Evolutionary conservation across 805 yeast species (phyloP), one percentile per base, ranked within the genome.

Genomic region (Pichia heedii): DNA sequence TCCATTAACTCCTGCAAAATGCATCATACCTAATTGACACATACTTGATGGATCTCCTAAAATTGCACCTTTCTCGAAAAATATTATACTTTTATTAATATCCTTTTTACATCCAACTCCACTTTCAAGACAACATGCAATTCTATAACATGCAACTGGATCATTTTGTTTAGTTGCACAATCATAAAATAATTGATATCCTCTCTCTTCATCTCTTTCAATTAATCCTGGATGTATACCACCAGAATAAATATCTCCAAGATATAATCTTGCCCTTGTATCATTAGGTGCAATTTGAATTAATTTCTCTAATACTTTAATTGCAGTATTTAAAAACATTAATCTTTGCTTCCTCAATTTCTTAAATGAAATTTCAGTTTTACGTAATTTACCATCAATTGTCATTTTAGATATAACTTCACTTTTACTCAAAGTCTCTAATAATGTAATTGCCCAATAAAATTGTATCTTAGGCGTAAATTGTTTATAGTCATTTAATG

Each of bases 1-100:
- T 4, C 61, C 63, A 48, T 54, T 57, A n/a, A 54, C 56, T 10
- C 66, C 66, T 16, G 74, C 68, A 16, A 80, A 65, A 50, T 72
- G 67, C 37, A 79, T 68, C 75, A 79, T 73, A 6, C 88, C 93
- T 16, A 83, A 62, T 59, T 82, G 81, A 62, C 80, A 82, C 84
- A 82, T 81, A 20, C 87, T 79, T 13, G 79, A 71, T 4, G 73
- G 75, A 50, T 74, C 77, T 5, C 81, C 82, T 20, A 71, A 58
- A n/a, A 68, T 61, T 3, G 89, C 85, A 0, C 87, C 84, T 38
- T 68, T 65, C 30, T 68, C 66, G 60, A 77, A 82, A 63, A 73
- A 77, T 13, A 63, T 54, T 22, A 77, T 60, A 10, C 87, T 79
- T 45, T 68, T 67, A 16, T 64, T 61, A 19, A 57, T 40, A 51